Evolutionary conservation across 2,329 filamentous ascomycete species (phyloP), one percentile per base, ranked within the genome.

Genomic region (Cladosporium sp.): DNA sequence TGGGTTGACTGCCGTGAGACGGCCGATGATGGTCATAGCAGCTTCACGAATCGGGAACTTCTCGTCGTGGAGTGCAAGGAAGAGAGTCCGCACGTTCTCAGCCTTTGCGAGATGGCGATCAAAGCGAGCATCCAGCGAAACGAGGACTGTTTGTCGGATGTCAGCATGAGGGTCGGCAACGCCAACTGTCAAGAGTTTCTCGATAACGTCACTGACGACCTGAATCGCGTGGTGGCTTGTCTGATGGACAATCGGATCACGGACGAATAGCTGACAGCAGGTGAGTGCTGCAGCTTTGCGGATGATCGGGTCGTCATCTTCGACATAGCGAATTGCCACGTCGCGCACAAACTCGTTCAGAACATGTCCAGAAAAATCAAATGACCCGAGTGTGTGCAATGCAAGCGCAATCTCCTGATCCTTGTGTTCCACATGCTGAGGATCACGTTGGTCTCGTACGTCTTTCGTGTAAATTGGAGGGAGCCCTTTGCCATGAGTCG

Each of bases 261-360:
- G 90, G 55, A 98, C 92, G 75, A 98, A 98, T 55, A 99, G 87
- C 78, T 99, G 96, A 75, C 96, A 99, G 79, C 95, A 98, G 5
- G 96, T 99, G 68, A 99, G 84, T 18, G 95, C 93, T 2, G 95
- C 94, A 18, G 95, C 95, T 78, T 97, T 94, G 67, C 95, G 88
- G 60, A 97, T 97, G 70, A 96, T 92, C 0, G 92, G 86, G 73
- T 97, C 96, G 72, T 98, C 94, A 69, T 96, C 95, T 72, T 99
- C 94, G 51, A 99, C 94, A 73, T 97, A 99, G 77, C 94, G 95
- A 75, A 99, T 96, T 4, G 96, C 95, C 59, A 99, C 95, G 76
- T 99, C 95, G 28, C 95, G 91, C 32, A 99, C 95, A 72, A 99
- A 99, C 77, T 99, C 96, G 74, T 99, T 99, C 18, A 99, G 82